phyloP scores from a whole-genome alignment of 441 rosid genomes.

The Populus hybrid region DNA sequence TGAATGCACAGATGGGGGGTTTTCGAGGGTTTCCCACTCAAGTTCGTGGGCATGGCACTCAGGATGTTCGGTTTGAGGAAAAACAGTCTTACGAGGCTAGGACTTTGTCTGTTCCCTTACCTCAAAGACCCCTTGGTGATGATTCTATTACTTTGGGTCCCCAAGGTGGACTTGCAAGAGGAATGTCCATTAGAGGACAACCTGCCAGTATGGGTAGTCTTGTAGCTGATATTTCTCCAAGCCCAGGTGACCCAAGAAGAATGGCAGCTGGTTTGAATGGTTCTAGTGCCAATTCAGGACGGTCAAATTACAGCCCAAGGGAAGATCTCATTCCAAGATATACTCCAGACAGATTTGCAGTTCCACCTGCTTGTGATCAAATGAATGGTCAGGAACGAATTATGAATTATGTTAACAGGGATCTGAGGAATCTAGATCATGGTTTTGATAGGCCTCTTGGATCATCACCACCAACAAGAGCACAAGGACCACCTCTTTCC shows the following conservation, averaged over 20 bases:
- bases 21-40: slow-evolving; percentile 67
- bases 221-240: slow-evolving; percentile 44
- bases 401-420: slow-evolving; percentile 50
- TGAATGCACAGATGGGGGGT: slow-evolving; percentile 65
- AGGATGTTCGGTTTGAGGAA: slow-evolving; percentile 81
- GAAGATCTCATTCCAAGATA: slow-evolving; percentile 48
- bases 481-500: slow-evolving; percentile 35
- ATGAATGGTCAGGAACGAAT: slow-evolving; percentile 48
- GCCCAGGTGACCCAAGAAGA: slow-evolving; percentile 58
- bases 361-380: slow-evolving; percentile 47
- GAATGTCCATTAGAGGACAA: slow-evolving; percentile 76
- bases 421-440: slow-evolving; percentile 39
- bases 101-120: slow-evolving; percentile 64
- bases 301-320: slow-evolving; percentile 37
- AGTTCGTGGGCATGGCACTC: slow-evolving; percentile 57
- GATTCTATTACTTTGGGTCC: slow-evolving; percentile 90
- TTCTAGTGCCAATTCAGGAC: slow-evolving; percentile 39
- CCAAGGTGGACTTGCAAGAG: slow-evolving; percentile 96
- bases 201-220: slow-evolving; percentile 34
- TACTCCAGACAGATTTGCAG: slow-evolving; percentile 48
- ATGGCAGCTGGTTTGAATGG: slow-evolving; percentile 56
- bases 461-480: slow-evolving; percentile 43
- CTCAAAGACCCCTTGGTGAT: slow-evolving; percentile 65
- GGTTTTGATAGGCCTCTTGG: slow-evolving; percentile 57
- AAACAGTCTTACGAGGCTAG: slow-evolving; percentile 69